phyloP scores from a whole-genome alignment of 805 yeast genomes.

The Candida glaebosa region DNA sequence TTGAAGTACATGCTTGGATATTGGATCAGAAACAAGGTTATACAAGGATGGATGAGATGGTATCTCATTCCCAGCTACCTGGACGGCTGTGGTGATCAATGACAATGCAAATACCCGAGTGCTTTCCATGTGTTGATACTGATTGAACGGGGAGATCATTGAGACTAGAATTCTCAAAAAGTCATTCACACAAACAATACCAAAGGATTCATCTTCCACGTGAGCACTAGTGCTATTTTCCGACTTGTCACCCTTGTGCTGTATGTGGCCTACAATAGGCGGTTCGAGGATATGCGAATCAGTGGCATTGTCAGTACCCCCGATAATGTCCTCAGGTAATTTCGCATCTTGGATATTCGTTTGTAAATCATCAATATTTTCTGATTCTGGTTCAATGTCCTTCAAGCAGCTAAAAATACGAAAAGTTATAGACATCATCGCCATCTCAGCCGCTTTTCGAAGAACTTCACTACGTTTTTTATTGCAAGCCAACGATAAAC shows the following conservation, averaged over 20 bases:
- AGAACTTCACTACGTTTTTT: constrained; percentile 87
- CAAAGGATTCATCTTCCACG: constrained; percentile 49
- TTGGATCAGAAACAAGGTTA: constrained; percentile 67
- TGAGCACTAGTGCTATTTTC: constrained; percentile 1
- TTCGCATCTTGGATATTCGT: constrained; percentile 45
- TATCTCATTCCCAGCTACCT: constrained; percentile 68
- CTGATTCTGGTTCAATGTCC: constrained; percentile 54
- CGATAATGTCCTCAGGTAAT: constrained; percentile 59
- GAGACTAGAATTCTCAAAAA: constrained; percentile 73
- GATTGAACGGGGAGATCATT: constrained; percentile 77
- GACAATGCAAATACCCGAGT: constrained; percentile 81
- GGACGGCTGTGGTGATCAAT: constrained; percentile 73
- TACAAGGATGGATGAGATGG: constrained; percentile 60
- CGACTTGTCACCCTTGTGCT: neutral
- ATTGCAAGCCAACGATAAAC: constrained; percentile 88
- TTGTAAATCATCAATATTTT: constrained; percentile 39
- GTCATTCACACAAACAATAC: constrained; percentile 72
- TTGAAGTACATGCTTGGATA: constrained; percentile 82
- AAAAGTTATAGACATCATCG: constrained; percentile 67
- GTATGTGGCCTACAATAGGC: constrained; percentile 6
- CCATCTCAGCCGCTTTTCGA: constrained; percentile 83
- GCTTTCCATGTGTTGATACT: constrained; percentile 80
- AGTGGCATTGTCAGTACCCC: constrained; percentile 35
- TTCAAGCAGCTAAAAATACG: constrained; percentile 62
- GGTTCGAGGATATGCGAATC: constrained; percentile 14